phyloP scores from a whole-genome alignment of 805 yeast species.

The Metschnikowia koreensis region DNA sequence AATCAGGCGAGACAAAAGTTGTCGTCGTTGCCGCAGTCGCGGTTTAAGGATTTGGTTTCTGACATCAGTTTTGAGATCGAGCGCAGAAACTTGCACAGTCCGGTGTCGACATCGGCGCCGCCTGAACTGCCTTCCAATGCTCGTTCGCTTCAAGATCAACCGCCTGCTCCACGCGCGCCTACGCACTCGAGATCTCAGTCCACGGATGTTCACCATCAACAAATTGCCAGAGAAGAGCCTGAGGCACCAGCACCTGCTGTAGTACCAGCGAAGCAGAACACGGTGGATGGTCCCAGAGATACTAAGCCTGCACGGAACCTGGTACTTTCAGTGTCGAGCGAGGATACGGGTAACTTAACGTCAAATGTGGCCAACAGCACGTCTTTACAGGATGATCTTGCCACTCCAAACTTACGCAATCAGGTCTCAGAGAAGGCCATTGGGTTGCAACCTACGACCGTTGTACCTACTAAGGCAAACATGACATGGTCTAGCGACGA shows the following conservation, averaged over 20 bases:
- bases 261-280: neutral
- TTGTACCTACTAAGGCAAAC: constrained; percentile 82
- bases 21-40: constrained; percentile 72
- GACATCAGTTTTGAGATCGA: constrained; percentile 88
- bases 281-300: too few species aligned
- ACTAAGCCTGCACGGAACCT: neutral
- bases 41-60: constrained; percentile 87
- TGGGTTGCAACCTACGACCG: constrained; percentile 60
- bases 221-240: neutral
- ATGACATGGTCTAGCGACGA: constrained; percentile 89
- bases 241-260: neutral
- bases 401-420: constrained; percentile 15
- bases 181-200: constrained; percentile 1
- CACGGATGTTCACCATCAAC: neutral
- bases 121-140: constrained; percentile 2
- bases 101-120: constrained; percentile 3
- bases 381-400: constrained; percentile 12
- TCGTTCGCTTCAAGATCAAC: neutral
- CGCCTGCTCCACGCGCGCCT: neutral
- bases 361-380: constrained; percentile 5
- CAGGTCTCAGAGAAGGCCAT: constrained; percentile 24
- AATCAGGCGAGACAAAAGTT: constrained; percentile 93
- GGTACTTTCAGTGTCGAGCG: neutral
- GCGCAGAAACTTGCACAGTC: constrained; percentile 59
- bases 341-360: neutral